These are phyloP conservation scores for Aureococcus anophagefferens DNA, from an alignment of 108 stramenopile genomes.

Conservation along the genomic window DNA sequence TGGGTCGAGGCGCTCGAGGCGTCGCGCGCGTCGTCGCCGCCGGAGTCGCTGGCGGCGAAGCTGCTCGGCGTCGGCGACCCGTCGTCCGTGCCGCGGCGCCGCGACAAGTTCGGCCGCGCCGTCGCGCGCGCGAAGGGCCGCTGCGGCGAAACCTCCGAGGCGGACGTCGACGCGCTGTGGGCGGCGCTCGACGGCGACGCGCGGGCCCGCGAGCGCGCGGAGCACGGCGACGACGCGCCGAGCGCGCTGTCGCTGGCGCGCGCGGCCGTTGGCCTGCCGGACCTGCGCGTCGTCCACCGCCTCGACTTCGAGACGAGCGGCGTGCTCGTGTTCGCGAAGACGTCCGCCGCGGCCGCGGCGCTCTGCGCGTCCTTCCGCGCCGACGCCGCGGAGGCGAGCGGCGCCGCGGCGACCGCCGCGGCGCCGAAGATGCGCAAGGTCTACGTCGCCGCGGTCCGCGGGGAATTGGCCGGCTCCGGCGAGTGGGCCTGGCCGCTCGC, in stretches of 20 bases:
- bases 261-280: not conserved
- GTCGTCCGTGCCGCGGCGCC: not conserved
- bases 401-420: too few species aligned
- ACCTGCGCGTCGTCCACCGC: not conserved
- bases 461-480: not conserved
- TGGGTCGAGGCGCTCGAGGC: not conserved
- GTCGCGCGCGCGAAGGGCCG: not conserved
- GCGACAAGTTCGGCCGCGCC: not conserved
- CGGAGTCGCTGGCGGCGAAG: too few species aligned
- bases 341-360: not conserved
- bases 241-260: not conserved
- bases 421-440: not conserved
- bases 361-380: not conserved
- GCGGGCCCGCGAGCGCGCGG: not conserved
- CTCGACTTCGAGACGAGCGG: not conserved
- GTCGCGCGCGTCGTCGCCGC: too few species aligned
- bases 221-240: not conserved
- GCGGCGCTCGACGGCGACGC: not conserved
- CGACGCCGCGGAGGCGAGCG: not conserved
- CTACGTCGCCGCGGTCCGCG: not conserved
- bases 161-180: not conserved
- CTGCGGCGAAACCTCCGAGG: not conserved
- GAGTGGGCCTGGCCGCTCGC: not conserved
- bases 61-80: too few species aligned
- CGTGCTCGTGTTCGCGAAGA: not conserved